These are phyloP conservation scores for Solanum gandarillasii DNA, from an alignment of 257 asterid species.

Conservation along the genomic window DNA sequence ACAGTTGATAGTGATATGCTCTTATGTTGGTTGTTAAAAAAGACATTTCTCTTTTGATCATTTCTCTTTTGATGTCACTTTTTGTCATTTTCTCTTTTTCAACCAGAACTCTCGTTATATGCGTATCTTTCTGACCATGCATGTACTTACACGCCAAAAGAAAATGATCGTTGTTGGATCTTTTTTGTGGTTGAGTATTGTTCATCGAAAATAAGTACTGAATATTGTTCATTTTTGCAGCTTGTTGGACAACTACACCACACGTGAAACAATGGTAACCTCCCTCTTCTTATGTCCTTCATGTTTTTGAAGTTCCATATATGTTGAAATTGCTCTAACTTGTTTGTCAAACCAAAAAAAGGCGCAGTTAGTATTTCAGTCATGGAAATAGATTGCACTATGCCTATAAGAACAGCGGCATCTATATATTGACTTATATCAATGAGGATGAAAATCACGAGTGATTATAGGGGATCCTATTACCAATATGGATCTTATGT, in stretches of 20 bases:
- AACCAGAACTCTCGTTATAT: not conserved
- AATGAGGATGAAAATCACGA: not conserved
- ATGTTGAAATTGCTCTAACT: not conserved
- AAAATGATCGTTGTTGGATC: not conserved
- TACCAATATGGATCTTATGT: not conserved
- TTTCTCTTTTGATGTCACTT: not conserved
- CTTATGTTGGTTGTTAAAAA: not conserved
- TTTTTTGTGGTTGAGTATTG: not conserved
- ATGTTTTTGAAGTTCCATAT: not conserved
- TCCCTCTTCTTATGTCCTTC: not conserved
- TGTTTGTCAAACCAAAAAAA: not conserved
- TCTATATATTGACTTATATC: not conserved
- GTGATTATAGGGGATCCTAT: not conserved
- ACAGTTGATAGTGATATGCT: not conserved
- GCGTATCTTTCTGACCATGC: not conserved
- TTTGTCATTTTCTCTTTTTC: not conserved
- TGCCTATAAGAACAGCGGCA: not conserved
- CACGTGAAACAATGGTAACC: constrained; percentile 70
- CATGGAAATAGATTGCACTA: not conserved
- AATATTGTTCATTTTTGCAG: constrained; percentile 32
- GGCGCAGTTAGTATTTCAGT: not conserved
- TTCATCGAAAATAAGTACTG: not conserved
- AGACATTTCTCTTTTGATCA: not conserved
- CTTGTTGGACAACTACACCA: constrained; percentile 82
- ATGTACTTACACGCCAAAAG: not conserved